These are phyloP conservation scores for Coniochaeta sp. DNA, from an alignment of 2,329 filamentous ascomycete genomes.

Conservation along the genomic window DNA sequence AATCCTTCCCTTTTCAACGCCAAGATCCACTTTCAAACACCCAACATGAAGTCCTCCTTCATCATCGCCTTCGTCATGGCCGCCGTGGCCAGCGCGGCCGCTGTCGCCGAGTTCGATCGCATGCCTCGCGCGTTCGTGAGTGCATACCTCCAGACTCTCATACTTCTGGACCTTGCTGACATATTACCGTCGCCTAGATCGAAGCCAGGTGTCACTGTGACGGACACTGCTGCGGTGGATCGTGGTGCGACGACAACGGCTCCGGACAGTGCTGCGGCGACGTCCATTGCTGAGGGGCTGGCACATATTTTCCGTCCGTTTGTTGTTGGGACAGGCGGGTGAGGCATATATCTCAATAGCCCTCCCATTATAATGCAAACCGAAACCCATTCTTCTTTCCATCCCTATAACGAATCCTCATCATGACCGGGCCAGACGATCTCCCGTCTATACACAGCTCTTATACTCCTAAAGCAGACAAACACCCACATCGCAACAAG, in stretches of 20 bases:
- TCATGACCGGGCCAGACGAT: slow-evolving; percentile 55
- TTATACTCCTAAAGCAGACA: slow-evolving; percentile 39
- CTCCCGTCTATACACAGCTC: slow-evolving; percentile 41
- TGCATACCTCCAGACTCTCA: too few species aligned
- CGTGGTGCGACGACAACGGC: background rate
- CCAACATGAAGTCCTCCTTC: background rate
- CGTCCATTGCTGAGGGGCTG: background rate
- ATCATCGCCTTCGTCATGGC: background rate
- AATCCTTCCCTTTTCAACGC: background rate
- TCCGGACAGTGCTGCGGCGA: background rate
- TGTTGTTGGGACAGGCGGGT: too few species aligned
- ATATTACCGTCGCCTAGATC: background rate
- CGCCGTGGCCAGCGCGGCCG: background rate
- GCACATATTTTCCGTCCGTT: too few species aligned
- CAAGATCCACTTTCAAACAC: background rate
- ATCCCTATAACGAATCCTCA: slow-evolving; percentile 40
- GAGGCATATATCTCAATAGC: too few species aligned
- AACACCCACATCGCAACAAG: slow-evolving; percentile 49
- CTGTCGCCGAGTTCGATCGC: background rate
- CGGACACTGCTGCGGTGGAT: background rate
- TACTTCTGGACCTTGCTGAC: background rate
- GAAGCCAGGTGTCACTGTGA: background rate
- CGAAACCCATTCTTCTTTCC: too few species aligned
- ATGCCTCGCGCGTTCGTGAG: background rate
- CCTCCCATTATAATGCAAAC: too few species aligned